These are phyloP conservation scores for Teunomyces gatunensis DNA, from an alignment of 805 yeast genomes.

Conservation along the genomic window DNA sequence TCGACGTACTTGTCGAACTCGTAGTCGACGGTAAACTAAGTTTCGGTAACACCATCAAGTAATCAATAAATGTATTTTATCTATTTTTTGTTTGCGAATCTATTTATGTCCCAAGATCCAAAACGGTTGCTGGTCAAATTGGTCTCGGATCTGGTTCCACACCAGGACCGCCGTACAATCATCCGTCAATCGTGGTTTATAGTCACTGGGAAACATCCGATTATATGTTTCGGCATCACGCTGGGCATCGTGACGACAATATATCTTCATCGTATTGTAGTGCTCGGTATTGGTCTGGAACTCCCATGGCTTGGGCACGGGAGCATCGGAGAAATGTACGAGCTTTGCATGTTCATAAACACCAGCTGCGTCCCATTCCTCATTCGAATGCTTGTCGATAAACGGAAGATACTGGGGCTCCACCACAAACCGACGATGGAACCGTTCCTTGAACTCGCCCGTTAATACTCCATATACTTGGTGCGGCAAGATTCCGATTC, in stretches of 20 bases:
- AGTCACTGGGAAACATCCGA: slow-evolving; percentile 15
- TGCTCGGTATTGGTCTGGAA: slow-evolving; percentile 18
- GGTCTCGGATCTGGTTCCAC: slow-evolving; percentile 25
- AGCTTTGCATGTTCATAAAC: slow-evolving; percentile 36
- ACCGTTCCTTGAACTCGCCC: slow-evolving; percentile 42
- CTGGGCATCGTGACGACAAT: slow-evolving; percentile 20
- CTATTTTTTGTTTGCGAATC: too few relatives aligned
- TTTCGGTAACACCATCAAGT: neutral
- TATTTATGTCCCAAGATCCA: neutral
- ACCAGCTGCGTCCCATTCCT: slow-evolving; percentile 33
- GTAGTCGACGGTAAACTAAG: neutral
- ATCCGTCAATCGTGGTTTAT: slow-evolving; percentile 24
- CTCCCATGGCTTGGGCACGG: slow-evolving; percentile 67
- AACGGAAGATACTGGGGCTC: slow-evolving; percentile 45
- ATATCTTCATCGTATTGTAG: slow-evolving; percentile 24
- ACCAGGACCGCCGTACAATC: slow-evolving; percentile 30
- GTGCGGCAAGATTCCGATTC: slow-evolving; percentile 47
- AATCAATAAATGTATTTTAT: too few relatives aligned
- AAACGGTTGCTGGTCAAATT: slow-evolving; percentile 9
- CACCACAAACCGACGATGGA: slow-evolving; percentile 41
- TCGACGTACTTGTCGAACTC: slow-evolving; percentile 6
- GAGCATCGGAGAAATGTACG: slow-evolving; percentile 65
- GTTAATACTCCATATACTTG: slow-evolving; percentile 49
- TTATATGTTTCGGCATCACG: slow-evolving; percentile 13
- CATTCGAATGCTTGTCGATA: slow-evolving; percentile 13